Evolutionary conservation across 2,329 filamentous ascomycete genomes (phyloP), one percentile per base, ranked within the genome.

Genomic region (Didymella lethalis): DNA sequence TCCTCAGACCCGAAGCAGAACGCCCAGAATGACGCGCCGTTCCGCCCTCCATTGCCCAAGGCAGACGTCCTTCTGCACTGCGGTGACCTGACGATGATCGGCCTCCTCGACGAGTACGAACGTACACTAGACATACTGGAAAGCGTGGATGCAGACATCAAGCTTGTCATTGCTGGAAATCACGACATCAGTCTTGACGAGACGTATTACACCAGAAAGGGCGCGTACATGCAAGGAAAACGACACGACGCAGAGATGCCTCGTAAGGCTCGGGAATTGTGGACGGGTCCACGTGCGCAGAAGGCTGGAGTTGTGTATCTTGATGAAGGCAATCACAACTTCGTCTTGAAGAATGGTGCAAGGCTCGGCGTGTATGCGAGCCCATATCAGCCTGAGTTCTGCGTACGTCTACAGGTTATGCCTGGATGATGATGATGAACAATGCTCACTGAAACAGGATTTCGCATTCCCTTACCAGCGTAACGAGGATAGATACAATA

Each of bases 111-210:
- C 14, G 83, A 87, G 66, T 84, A 86, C 65, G 66, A 79, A 29
- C 59, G 66, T 11, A 80, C 81, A 2, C 65, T 86, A 14, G 66
- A 78, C 5, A 79, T 85, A 73, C 76, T 88, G 7, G 71, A 75
- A 12, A 64, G 66, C 0, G 80, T 85, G 34, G 75, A 83, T 14
- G 85, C 85, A 2, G 80, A 82, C 8, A 71, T 88, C 5, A 89
- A 88, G 66, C 77, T 89, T 25, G 82, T 88, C 20, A 88, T 89
- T 59, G 82, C 86, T 0, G 86, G 86, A 0, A 88, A 88, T 66
- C 86, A 89, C 72, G 86, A 88, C 66, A 77, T 86, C 43, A 83
- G 81, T 4, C 78, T 88, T 0, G 85, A 89, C 62, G 75, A 78
- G 38, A 71, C 73, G 0, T 85, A 82, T 68, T 85, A 83, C 64